These are phyloP conservation scores for Cladochytrium replicatum DNA, from an alignment of 192 early-diverging fungal genomes.

Conservation along the genomic window DNA sequence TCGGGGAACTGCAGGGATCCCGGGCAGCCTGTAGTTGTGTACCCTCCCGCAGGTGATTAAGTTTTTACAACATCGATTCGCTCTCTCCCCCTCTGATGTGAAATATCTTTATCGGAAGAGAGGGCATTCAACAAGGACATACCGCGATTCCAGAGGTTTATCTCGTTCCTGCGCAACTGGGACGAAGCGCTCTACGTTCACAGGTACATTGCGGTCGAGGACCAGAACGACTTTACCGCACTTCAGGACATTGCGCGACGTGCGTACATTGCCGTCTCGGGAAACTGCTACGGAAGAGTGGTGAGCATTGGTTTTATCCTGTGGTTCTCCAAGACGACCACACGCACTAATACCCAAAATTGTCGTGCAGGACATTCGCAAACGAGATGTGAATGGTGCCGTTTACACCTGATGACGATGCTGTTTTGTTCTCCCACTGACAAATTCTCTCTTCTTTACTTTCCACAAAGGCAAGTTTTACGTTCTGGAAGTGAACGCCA, in stretches of 20 bases:
- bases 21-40: conserved; percentile 15
- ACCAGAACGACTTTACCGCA: conserved; percentile 20
- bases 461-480: conserved; percentile 19
- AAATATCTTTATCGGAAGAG: conserved; percentile 7
- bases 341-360: background rate
- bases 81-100: background rate
- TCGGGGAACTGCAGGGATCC: conserved; percentile 26
- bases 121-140: conserved; percentile 28
- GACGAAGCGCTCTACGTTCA: conserved; percentile 19
- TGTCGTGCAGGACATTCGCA: conserved; percentile 17
- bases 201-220: conserved; percentile 13
- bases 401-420: too few relatives aligned
- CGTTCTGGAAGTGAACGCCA: conserved; percentile 25
- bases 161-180: conserved; percentile 27
- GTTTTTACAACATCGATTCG: background rate
- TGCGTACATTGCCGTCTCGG: conserved; percentile 21
- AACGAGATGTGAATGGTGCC: conserved; percentile 23
- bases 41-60: conserved; percentile 19
- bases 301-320: conserved; percentile 4
- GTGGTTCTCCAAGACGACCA: background rate
- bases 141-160: conserved; percentile 22
- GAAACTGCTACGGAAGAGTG: conserved; percentile 30
- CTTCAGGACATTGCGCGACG: conserved; percentile 24
- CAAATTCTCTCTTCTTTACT: background rate
- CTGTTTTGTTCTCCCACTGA: too few relatives aligned